Evolutionary conservation across 805 yeast species (phyloP).

Genomic region (Kurtzmaniella cleridarum): DNA sequence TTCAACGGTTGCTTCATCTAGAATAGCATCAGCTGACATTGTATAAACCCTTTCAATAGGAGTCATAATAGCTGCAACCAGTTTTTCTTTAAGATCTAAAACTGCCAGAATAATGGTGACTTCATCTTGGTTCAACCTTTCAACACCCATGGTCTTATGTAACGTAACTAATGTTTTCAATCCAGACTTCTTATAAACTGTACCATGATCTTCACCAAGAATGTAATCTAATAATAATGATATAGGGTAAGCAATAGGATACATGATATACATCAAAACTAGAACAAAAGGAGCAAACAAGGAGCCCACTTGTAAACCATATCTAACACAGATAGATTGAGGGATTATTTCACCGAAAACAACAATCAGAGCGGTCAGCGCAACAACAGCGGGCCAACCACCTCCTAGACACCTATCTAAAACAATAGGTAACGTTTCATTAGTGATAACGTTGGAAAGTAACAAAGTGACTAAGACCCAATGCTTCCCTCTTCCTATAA

Average conservation of each 20-base stretch:
- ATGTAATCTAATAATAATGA: constrained; percentile 74
- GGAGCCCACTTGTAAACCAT: constrained; percentile 89
- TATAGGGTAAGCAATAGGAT: constrained; percentile 89
- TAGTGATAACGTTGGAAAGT: constrained; percentile 83
- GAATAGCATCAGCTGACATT: constrained; percentile 72
- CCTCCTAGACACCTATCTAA: constrained; percentile 92
- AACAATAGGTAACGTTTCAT: constrained; percentile 91
- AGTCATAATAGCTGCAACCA: constrained; percentile 85
- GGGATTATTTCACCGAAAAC: constrained; percentile 96
- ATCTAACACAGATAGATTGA: constrained; percentile 86
- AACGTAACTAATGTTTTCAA: constrained; percentile 88
- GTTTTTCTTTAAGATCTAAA: constrained; percentile 86
- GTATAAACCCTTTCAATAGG: constrained; percentile 89
- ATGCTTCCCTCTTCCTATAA: constrained; percentile 83
- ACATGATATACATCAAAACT: constrained; percentile 79
- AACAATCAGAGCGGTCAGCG: constrained; percentile 89
- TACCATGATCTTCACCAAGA: constrained; percentile 95
- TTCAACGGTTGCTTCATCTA: constrained; percentile 81
- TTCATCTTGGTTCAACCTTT: constrained; percentile 87
- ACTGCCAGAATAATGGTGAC: constrained; percentile 95
- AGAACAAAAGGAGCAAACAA: constrained; percentile 85
- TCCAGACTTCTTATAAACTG: constrained; percentile 87
- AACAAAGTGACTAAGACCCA: constrained; percentile 92
- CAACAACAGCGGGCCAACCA: constrained; percentile 93
- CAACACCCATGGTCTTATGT: constrained; percentile 93